Evolutionary conservation across 2,329 filamentous ascomycete species (phyloP), one percentile per base, ranked within the genome.

Genomic region (Dryadomyces quercivorus): DNA sequence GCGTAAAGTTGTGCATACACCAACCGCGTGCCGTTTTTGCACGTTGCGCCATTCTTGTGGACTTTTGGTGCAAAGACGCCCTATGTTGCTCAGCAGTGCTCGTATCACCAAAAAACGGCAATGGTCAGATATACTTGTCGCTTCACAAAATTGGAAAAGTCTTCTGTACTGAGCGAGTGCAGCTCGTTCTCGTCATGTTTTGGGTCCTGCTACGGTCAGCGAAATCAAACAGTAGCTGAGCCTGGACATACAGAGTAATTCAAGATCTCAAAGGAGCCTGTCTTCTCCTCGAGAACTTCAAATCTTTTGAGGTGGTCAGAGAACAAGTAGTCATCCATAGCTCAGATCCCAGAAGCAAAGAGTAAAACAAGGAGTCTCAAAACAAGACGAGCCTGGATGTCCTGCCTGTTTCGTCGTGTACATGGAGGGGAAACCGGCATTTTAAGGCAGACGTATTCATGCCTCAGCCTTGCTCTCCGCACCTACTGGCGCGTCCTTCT

Each of bases 231-330:
- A 36, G 31, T 36, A 20, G 38, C 38, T 26, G 46, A 46, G 2
- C 10, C 48, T 8, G 10, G 18, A 49, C 56, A 10, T 51, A 61
- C 61, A 50, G 57, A 54, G 46, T 61, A 62, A 18, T 60, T 61
- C 21, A 62, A 44, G n/a, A 62, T 60, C 52, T 62, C 58, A 21
- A 61, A 38, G 47, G 57, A 62, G 10, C 49, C 50, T 6, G 53
- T 59, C 10, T 22, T 46, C 21, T 26, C 21, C 12, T 46, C 44
- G 26, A 31, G 26, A 31, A 31, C 8, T 31, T 31, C 26, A 31
- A 31, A 31, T 8, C 26, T 31, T 4, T 8, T 31, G 4, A 31
- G 26, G 8, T 31, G 26, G 4, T 31, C 26, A 8, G 26, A 31
- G 26, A 31, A 31, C 8, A 8, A 31, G 8, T 31, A 31, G 26